A percentile compares a stretch with the other conserved stretches of the same genome.
Evolutionary conservation across 2,329 filamentous ascomycete genomes (phyloP).

Genomic region (Verticillium klebahnii): DNA sequence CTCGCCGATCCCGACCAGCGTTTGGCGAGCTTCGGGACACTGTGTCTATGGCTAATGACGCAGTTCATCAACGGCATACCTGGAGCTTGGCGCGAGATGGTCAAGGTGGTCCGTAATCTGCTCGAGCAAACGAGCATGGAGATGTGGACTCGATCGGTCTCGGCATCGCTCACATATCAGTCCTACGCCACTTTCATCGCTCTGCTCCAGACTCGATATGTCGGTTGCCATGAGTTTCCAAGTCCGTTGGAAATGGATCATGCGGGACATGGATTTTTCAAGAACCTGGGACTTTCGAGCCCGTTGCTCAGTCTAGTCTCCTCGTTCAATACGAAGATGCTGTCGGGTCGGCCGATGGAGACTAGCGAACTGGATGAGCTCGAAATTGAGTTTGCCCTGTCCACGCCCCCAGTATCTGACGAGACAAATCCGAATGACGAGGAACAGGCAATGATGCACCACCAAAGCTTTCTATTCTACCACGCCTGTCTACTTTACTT

Average conservation of each 20-base stretch:
- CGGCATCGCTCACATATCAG: slow-evolving; percentile 1
- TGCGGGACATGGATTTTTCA: neutral
- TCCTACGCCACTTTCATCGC: neutral
- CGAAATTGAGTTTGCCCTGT: slow-evolving; percentile 1
- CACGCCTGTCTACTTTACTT: slow-evolving; percentile 4
- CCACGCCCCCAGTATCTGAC: neutral
- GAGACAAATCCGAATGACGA: neutral
- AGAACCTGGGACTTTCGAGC: neutral
- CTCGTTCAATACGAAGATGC: neutral
- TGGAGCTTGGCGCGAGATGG: slow-evolving; percentile 5
- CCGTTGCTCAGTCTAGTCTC: neutral
- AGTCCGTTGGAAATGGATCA: neutral
- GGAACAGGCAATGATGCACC: neutral
- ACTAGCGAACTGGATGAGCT: neutral
- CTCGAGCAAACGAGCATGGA: neutral
- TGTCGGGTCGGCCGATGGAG: neutral
- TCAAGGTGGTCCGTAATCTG: slow-evolving; percentile 2
- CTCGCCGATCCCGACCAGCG: neutral
- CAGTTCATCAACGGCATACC: slow-evolving; percentile 6
- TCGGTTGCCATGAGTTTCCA: neutral
- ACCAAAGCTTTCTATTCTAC: slow-evolving; percentile 4
- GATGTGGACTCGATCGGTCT: neutral
- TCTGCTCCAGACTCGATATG: neutral
- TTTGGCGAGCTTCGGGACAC: slow-evolving; percentile 3
- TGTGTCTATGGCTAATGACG: slow-evolving; percentile 3